Percentiles rank a stretch among this genome's conserved stretches.
Conservation (phyloP, 2,329 filamentous ascomycete genomes). For the Aspergillus aculeatinus region DNA sequence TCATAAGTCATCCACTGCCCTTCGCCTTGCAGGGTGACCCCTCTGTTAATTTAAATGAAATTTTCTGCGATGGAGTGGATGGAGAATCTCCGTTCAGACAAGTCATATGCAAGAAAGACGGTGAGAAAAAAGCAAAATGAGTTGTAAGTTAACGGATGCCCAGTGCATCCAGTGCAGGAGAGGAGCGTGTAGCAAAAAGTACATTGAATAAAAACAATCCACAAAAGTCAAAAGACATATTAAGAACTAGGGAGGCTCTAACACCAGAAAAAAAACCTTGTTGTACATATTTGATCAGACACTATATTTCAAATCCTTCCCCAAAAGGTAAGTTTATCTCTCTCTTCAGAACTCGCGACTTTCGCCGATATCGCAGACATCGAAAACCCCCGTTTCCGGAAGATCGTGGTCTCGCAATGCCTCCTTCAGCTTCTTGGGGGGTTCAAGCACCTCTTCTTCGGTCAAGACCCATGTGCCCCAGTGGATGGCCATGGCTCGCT, state of each 20-base stretch:
- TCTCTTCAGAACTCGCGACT: constrained; percentile 65
- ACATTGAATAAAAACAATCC: not conserved
- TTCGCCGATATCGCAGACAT: constrained; percentile 81
- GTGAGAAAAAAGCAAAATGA: constrained; percentile 1
- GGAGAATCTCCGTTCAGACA: constrained; percentile 3
- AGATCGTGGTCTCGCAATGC: constrained; percentile 68
- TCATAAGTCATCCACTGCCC: not conserved
- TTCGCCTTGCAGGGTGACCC: not conserved
- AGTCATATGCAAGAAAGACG: constrained; percentile 9
- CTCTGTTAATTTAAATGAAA: not conserved
- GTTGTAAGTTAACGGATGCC: not conserved
- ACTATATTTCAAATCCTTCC: not conserved
- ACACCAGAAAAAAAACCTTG: no score
- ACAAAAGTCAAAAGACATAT: not conserved
- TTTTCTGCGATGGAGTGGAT: not conserved
- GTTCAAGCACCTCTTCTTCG: constrained; percentile 79
- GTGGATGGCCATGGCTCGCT: constrained; percentile 78
- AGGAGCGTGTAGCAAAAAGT: not conserved
- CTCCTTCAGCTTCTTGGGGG: constrained; percentile 68
- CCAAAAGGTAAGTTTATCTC: not conserved
- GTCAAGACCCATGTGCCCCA: constrained; percentile 91
- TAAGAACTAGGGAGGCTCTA: no score
- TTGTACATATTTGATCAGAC: not conserved
- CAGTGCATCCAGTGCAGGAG: no score
- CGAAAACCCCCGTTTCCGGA: constrained; percentile 71